Percentiles rank a stretch among this genome's conserved stretches.
Evolutionary conservation across 2,329 filamentous ascomycete species (phyloP).

Genomic region (Cryphonectria nitschkei): DNA sequence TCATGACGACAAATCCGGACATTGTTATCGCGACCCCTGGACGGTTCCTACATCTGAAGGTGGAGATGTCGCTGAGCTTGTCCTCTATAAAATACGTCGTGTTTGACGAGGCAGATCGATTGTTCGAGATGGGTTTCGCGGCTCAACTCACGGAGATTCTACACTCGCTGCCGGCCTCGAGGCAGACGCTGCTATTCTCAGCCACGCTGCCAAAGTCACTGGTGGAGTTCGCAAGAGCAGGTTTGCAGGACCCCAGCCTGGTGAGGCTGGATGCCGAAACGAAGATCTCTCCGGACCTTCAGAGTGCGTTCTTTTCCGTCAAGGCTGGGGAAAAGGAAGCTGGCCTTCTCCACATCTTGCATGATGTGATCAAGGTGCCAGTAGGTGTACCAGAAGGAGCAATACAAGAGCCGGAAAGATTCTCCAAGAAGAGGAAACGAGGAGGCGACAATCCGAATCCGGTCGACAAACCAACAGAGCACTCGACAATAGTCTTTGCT

Average conservation of each 20-base stretch:
- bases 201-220: constrained; percentile 92
- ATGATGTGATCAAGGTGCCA: constrained; percentile 92
- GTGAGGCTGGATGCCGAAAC: constrained; percentile 91
- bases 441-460: constrained; percentile 55
- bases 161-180: constrained; percentile 77
- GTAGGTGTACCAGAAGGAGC: constrained; percentile 62
- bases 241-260: constrained; percentile 87
- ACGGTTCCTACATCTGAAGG: constrained; percentile 93
- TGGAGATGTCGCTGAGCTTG: constrained; percentile 93
- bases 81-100: constrained; percentile 92
- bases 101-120: constrained; percentile 93
- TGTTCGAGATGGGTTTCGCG: constrained; percentile 99
- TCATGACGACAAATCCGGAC: constrained; percentile 93
- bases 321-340: constrained; percentile 95
- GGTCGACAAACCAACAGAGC: constrained; percentile 76
- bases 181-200: constrained; percentile 93
- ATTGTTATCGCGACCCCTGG: constrained; percentile 97
- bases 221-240: constrained; percentile 93
- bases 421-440: constrained; percentile 75
- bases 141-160: constrained; percentile 92
- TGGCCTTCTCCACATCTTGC: constrained; percentile 82
- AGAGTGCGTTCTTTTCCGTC: constrained; percentile 91
- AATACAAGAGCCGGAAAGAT: constrained; percentile 48
- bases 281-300: constrained; percentile 94
- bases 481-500: constrained; percentile 93